Evolutionary conservation across 1,284 basidiomycete species (phyloP).

Genomic region (Anthracocystis setariae): DNA sequence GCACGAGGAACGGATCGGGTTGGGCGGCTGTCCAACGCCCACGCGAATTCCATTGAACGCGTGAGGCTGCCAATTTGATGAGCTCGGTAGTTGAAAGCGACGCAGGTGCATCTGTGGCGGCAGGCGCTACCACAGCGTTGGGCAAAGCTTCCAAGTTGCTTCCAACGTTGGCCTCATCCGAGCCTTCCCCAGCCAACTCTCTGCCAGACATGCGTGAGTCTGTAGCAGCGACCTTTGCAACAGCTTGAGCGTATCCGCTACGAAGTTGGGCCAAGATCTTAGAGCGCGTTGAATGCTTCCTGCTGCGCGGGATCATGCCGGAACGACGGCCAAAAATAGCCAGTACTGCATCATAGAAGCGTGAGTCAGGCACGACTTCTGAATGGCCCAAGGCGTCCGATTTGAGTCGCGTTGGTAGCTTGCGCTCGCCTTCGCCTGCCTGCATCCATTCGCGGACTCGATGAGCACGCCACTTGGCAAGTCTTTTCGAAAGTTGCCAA

Average conservation of each 20-base stretch:
- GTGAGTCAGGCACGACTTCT: conserved; percentile 18
- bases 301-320: conserved; percentile 30
- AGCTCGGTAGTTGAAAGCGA: conserved; percentile 6
- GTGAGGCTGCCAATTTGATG: conserved; percentile 6
- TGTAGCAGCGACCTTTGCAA: conserved; percentile 1
- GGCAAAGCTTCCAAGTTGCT: not conserved
- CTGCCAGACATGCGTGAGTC: not conserved
- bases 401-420: not conserved
- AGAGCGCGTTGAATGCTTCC: conserved; percentile 18
- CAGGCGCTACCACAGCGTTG: not conserved
- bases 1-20: conserved; percentile 31
- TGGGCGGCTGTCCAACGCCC: conserved; percentile 19
- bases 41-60: conserved; percentile 23
- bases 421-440: not conserved
- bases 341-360: conserved; percentile 39
- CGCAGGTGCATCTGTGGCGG: not conserved
- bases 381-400: not conserved
- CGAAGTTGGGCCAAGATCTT: conserved; percentile 22
- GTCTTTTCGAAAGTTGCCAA: conserved; percentile 17
- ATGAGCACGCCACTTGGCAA: conserved; percentile 16
- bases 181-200: not conserved
- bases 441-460: conserved; percentile 14
- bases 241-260: conserved; percentile 10
- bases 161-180: not conserved
- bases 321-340: conserved; percentile 35